Base-by-base conservation (phyloP, 805 yeast genomes). In the Huiozyma sinensis region DNA sequence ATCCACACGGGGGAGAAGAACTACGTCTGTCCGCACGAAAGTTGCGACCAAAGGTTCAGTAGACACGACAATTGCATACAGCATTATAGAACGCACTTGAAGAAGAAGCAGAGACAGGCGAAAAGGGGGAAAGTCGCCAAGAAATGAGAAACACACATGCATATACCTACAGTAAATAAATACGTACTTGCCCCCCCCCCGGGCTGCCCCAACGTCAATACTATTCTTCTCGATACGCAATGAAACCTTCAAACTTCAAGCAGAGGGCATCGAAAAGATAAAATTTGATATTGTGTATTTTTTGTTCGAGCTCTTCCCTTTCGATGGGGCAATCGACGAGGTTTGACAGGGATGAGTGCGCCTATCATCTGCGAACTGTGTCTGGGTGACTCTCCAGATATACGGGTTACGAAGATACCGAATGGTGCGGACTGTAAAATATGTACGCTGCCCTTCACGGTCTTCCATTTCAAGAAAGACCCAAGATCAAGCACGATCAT, bases 41-140 rank as follows among this genome's bases (percentile, higher is more conserved):
- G 81, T 9, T 88, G 97, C 66, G 73, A 68, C 5, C 90, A 94
- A 11, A 68, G 87, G 40, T 88, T 88, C 57, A 87, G 95, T 41
- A 75, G 96, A 56, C 95, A 87, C 58, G 96, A 88, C 60, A 88
- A 88, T 61, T 88, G 95, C 62, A 83, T 85, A 80, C 96, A 88
- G 59, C 96, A 88, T 58, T 85, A 74, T 61, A 79, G 86, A 60
- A 87, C 95, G 1, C 96, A 88, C 60, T 70, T 77, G 44, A 75
- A 72, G 51, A 67, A 62, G 36, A 68, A 65, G 51, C 32, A 34
- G 33, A 31, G 33, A 11, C 11, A 31, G 4, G 24, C 24, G 24
- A 17, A 17, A 4, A 17, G 4, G 24, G 24, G 33, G 9, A 11
- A 31, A 31, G 33, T 11, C 11, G 33, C 11, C 11, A 31, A 9